These are phyloP conservation scores for Backusella luteola DNA, from an alignment of 192 early-diverging fungal species.

Conservation along the genomic window DNA sequence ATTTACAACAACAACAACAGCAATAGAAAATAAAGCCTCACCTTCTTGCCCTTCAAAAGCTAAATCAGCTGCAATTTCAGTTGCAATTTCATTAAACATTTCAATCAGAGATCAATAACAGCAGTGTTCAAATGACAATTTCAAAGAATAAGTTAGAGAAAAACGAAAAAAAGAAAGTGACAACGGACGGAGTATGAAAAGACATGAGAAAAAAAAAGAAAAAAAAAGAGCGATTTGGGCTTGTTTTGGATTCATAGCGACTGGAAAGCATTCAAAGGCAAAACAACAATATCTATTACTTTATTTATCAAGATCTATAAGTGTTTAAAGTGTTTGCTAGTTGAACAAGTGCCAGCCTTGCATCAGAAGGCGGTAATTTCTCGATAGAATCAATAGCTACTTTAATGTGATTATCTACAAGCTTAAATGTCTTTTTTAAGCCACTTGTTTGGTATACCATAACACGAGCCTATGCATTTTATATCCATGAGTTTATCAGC, in stretches of 20 bases:
- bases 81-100: not conserved
- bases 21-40: not conserved
- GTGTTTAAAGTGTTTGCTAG: conserved; percentile 80
- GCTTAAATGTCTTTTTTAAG: conserved; percentile 66
- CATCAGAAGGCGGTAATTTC: conserved; percentile 70
- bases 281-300: too few species aligned
- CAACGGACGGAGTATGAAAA: too few species aligned
- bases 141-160: too few species aligned
- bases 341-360: conserved; percentile 73
- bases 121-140: not conserved
- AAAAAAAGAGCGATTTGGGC: too few species aligned
- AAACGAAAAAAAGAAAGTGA: not conserved
- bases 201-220: too few species aligned
- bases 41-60: not conserved
- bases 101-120: not conserved
- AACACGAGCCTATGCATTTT: conserved; percentile 59
- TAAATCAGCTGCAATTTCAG: not conserved
- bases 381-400: conserved; percentile 69
- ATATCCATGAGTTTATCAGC: not conserved
- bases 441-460: conserved; percentile 82
- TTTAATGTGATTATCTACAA: conserved; percentile 76
- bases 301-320: conserved; percentile 10
- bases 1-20: not conserved
- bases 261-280: too few species aligned
- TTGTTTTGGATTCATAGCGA: too few species aligned